Percentiles rank a stretch among this genome's conserved stretches.
These are phyloP conservation scores for Auriculariales sp. DNA, from an alignment of 768 basidiomycete species.

Conservation along the genomic window DNA sequence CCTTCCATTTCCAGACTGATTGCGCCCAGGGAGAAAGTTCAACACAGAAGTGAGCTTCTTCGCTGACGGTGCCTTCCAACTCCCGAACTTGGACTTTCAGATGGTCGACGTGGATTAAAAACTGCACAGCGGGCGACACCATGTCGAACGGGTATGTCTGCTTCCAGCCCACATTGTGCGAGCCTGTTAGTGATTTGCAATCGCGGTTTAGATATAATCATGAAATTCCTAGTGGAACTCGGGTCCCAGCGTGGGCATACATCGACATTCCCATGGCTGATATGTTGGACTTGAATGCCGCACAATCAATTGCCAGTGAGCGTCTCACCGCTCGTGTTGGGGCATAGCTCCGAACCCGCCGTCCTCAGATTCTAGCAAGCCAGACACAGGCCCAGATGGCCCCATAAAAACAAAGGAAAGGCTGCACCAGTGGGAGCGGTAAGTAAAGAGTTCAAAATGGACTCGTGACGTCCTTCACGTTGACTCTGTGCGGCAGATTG, in stretches of 20 bases:
- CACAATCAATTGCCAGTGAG: neutral
- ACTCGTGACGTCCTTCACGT: neutral
- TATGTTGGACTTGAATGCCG: neutral
- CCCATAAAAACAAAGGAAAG: neutral
- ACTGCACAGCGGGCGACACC: neutral
- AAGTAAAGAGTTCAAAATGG: neutral
- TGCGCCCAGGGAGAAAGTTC: neutral
- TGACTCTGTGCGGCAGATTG: neutral
- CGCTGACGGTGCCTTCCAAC: neutral
- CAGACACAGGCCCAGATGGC: neutral
- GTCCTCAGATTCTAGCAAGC: neutral
- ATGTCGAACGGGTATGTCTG: neutral
- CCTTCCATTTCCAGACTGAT: too few species aligned
- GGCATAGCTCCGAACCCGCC: too few species aligned
- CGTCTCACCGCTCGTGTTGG: too few species aligned
- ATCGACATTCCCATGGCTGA: neutral
- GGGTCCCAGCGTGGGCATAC: neutral
- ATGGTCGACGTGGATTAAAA: neutral
- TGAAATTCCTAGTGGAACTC: neutral
- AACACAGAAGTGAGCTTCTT: neutral
- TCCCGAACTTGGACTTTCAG: neutral
- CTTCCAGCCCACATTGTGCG: too few species aligned
- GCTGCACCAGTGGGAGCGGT: neutral
- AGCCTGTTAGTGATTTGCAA: too few species aligned
- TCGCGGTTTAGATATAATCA: neutral